Evolutionary conservation across 2,329 filamentous ascomycete genomes (phyloP), one percentile per base, ranked within the genome.

Genomic region (Penicillium fuscoglaucum): DNA sequence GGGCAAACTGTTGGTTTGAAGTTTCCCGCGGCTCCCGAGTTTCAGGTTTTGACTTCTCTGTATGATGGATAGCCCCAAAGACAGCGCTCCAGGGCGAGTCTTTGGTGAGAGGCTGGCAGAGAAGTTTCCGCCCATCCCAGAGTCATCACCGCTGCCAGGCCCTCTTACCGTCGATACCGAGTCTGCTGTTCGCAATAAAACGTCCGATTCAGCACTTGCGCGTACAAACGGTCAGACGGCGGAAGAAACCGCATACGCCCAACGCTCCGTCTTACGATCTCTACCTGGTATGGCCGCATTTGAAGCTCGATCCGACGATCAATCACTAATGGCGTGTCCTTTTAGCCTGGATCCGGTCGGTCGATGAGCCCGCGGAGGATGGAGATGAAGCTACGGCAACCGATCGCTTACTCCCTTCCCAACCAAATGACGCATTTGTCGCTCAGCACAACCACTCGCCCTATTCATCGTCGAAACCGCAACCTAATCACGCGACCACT

Each of bases 361-460:
- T 77, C 21, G 74, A 77, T 46, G 57, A 66, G 48, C 47, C 59
- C n/a, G 74, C 75, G 24, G 72, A 74, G 4, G 65, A 67, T 37
- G 77, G 74, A 39, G 64, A 72, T 26, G 72, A 76, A 40, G 66
- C 75, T 40, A 61, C 66, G 44, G 68, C 64, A 45, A 70, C 72
- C 40, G 71, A 72, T 40, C 67, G 63, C 15, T 65, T 77, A 17
- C 68, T 79, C 10, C 76, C 75, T 47, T 64, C 71, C 28, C 69
- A 74, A 37, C 74, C 74, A 39, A 65, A 72, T 37, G 73, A 72
- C 50, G 78, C 75, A n/a, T 61, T 76, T 35, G 71, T 80, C 46
- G 79, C 79, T 43, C 78, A 80, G 46, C 79, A 80, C 62, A 79
- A 80, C 56, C 72, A 77, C 65, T 74, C 71, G 19, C 75, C 77